A percentile compares a stretch with the other conserved stretches of the same genome.
These are phyloP conservation scores for Rhizopus delemar DNA, from an alignment of 371 early-diverging fungal genomes.

Conservation along the genomic window DNA sequence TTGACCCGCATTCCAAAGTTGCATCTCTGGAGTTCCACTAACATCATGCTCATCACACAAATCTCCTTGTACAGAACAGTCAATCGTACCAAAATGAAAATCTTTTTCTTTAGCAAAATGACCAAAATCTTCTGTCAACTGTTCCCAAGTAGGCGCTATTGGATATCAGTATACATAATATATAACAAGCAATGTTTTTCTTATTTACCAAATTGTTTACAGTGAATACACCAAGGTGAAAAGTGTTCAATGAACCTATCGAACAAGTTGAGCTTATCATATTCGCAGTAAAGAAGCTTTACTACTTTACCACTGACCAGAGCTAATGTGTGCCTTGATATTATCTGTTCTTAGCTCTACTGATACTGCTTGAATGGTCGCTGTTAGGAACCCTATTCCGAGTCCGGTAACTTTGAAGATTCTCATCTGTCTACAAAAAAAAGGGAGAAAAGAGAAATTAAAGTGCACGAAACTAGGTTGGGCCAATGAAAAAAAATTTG, in stretches of 20 bases:
- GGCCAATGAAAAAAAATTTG: not conserved
- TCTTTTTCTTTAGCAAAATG: slow-evolving; percentile 31
- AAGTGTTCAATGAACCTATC: slow-evolving; percentile 46
- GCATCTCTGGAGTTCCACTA: slow-evolving; percentile 61
- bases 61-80: slow-evolving; percentile 72
- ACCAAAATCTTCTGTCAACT: slow-evolving; percentile 40
- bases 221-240: slow-evolving; percentile 41
- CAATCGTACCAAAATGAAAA: slow-evolving; percentile 75
- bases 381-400: slow-evolving; percentile 2
- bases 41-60: slow-evolving; percentile 66
- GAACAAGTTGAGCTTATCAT: not conserved
- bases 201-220: slow-evolving; percentile 36
- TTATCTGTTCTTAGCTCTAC: slow-evolving; percentile 23
- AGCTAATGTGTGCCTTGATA: slow-evolving; percentile 8
- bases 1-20: slow-evolving; percentile 66
- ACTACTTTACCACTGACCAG: slow-evolving; percentile 28
- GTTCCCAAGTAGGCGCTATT: slow-evolving; percentile 57
- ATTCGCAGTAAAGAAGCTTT: not conserved
- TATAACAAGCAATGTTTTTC: not conserved
- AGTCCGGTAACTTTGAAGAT: not conserved
- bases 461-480: not conserved
- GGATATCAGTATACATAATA: not conserved
- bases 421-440: not conserved
- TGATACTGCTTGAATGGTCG: slow-evolving; percentile 15
- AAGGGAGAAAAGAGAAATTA: not conserved